Base-by-base conservation (phyloP, 805 yeast genomes). In the Starmerella bacillaris region DNA sequence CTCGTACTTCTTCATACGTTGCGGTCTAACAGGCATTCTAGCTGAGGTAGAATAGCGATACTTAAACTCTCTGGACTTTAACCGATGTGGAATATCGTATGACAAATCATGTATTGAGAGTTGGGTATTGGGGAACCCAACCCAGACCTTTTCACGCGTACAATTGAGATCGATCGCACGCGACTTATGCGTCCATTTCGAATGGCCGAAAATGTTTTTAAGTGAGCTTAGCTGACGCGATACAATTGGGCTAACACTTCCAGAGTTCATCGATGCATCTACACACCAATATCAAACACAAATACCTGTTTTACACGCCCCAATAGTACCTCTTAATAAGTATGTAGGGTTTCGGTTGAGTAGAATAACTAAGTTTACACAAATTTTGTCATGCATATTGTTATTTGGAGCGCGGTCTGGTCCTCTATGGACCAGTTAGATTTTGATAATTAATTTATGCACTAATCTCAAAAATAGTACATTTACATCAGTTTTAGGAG, bases 1-100 rank as follows among this genome's bases (percentile, higher is more conserved):
- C 43, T 51, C 54, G 45, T 48, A 48, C 38, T 40, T 39, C 38
- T 41, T 40, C 49, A 46, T 41, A 31, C 35, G 36, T 34, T 35
- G 39, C 9, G 38, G 19, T 12, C 27, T 37, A 17, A 38, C 40
- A 19, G 38, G 33, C 45, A 35, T 38, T 18, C 22, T 12, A 17
- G 6, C 8, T 15, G 12, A 26, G 6, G 29, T 12, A 11, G 29
- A 26, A 7, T 6, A 18, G 14, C 29, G 12, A 18, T 5, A 26
- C 29, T 26, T 26, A 26, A 7, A 18, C n/a, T 5, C 14, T n/a
- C n/a, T n/a, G n/a, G n/a, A 26, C 7, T 26, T 26, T 26, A 15
- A 18, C 29, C 9, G n/a, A 26, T 26, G 29, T 18, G 29, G 18
- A 11, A 18, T 26, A 11, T 7, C 14, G 18, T 15, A 27, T 27